Percentiles rank a stretch among this genome's conserved stretches.
Evolutionary conservation across 306 rosid species (phyloP).

Genomic region (Lathyrus oleraceus): DNA sequence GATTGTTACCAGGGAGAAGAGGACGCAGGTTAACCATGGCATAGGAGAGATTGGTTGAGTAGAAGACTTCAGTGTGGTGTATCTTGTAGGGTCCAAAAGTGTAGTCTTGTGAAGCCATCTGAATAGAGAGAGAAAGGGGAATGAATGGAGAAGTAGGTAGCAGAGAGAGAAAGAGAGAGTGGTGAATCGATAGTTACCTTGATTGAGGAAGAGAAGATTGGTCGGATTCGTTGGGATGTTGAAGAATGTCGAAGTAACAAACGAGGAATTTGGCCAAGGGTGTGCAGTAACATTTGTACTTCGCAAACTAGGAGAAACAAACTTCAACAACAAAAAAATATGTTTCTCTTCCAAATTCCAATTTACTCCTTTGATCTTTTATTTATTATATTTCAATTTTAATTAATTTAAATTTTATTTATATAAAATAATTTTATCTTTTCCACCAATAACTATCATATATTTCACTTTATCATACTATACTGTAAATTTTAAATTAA

Average conservation of each 20-base stretch:
- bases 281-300: slow-evolving; percentile 36
- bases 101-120: slow-evolving; percentile 50
- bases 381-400: too few species aligned
- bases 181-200: slow-evolving; percentile 38
- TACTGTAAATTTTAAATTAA: too few species aligned
- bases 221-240: slow-evolving; percentile 31
- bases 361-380: too few species aligned
- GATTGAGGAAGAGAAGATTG: slow-evolving; percentile 32
- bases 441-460: too few species aligned
- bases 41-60: slow-evolving; percentile 63
- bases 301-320: background rate
- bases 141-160: background rate
- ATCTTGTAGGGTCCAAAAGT: slow-evolving; percentile 60
- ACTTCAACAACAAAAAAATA: too few species aligned
- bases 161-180: slow-evolving; percentile 11
- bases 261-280: slow-evolving; percentile 27
- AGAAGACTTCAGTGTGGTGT: slow-evolving; percentile 72
- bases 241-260: slow-evolving; percentile 33
- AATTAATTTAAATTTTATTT: too few species aligned
- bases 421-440: too few species aligned
- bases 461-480: too few species aligned
- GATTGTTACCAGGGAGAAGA: slow-evolving; percentile 70
- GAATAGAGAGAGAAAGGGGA: slow-evolving; percentile 6
- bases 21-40: slow-evolving; percentile 95
- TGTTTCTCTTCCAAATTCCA: too few species aligned